phyloP scores from a whole-genome alignment of 345 rosid genomes.

The Arabidopsis arenosa region DNA sequence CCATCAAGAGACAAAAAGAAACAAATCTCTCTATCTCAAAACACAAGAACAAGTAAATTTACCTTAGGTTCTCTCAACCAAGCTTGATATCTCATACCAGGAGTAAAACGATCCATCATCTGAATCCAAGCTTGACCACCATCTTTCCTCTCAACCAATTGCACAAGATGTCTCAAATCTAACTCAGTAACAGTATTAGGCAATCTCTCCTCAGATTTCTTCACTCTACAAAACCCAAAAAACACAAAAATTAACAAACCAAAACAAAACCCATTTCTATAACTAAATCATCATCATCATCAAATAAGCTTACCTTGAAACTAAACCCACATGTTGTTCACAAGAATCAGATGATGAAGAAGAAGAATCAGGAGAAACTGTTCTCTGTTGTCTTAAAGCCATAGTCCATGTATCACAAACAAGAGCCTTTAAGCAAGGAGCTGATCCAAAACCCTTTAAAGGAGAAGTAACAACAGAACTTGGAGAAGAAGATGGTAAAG shows the following conservation, averaged over 20 bases:
- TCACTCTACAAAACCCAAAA: conserved; percentile 42
- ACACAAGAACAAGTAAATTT: conserved; percentile 9
- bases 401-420: conserved; percentile 42
- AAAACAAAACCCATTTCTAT: background rate
- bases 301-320: conserved; percentile 33
- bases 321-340: conserved; percentile 10
- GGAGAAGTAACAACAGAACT: conserved; percentile 41
- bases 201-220: conserved; percentile 46
- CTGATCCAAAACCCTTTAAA: conserved; percentile 51
- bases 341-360: conserved; percentile 36
- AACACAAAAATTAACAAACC: conserved; percentile 25
- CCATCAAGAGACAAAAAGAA: conserved; percentile 4
- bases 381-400: conserved; percentile 39
- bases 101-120: conserved; percentile 74
- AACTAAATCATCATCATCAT: background rate
- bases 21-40: conserved; percentile 7
- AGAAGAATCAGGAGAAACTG: conserved; percentile 40
- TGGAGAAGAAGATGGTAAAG: conserved; percentile 44
- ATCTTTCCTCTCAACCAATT: conserved; percentile 71
- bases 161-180: conserved; percentile 66
- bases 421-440: conserved; percentile 53
- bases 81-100: conserved; percentile 73
- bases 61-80: conserved; percentile 81
- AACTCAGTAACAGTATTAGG: conserved; percentile 59
- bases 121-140: conserved; percentile 75